phyloP scores from a whole-genome alignment of 2,329 filamentous ascomycete species.

The Pseudogymnoascus sp. region DNA sequence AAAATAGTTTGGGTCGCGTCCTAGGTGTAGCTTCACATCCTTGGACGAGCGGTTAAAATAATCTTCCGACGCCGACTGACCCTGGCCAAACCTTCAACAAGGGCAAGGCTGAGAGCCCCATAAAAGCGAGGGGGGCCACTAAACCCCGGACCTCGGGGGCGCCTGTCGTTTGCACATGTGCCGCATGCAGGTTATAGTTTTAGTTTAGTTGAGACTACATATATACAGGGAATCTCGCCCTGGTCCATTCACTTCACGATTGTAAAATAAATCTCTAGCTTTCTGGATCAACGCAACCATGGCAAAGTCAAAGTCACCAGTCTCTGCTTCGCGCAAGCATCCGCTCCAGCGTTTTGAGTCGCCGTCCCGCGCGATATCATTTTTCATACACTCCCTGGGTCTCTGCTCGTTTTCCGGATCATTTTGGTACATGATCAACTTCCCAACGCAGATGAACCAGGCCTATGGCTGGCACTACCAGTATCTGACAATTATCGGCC shows the following conservation, averaged over 20 bases:
- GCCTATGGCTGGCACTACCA: conserved; percentile 62
- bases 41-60: neutral
- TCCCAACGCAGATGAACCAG: conserved; percentile 44
- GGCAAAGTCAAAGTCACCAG: conserved; percentile 12
- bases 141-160: neutral
- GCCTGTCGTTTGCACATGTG: conserved; percentile 6
- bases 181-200: neutral
- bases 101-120: conserved; percentile 1
- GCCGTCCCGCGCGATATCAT: conserved; percentile 55
- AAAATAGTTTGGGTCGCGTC: conserved; percentile 4
- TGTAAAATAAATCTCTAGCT: neutral
- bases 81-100: neutral
- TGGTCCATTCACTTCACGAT: neutral
- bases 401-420: conserved; percentile 44
- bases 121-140: neutral
- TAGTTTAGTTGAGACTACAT: neutral
- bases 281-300: conserved; percentile 13
- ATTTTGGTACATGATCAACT: conserved; percentile 42
- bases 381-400: conserved; percentile 50
- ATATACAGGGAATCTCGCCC: neutral
- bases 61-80: neutral
- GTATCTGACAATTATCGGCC: conserved; percentile 66
- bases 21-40: neutral
- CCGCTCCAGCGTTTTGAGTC: conserved; percentile 57
- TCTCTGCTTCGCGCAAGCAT: conserved; percentile 32